Conservation (phyloP, 495 filamentous ascomycete species). For the Talaromyces proteolyticus region DNA sequence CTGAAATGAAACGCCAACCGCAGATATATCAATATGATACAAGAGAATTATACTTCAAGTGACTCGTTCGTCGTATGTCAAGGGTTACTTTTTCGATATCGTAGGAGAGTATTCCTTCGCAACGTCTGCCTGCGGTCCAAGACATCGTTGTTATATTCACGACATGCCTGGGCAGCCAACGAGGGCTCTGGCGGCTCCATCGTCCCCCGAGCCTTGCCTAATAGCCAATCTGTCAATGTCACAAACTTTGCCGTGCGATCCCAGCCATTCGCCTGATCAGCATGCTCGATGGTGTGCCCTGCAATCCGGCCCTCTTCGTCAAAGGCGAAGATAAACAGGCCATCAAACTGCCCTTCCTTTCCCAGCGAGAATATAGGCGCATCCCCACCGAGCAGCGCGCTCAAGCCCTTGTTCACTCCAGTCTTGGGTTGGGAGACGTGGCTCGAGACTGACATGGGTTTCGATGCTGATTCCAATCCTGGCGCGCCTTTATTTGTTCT, state of each 20-base stretch:
- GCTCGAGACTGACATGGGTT: not conserved
- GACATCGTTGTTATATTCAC: not conserved
- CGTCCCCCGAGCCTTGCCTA: conserved; percentile 54
- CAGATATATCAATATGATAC: not conserved
- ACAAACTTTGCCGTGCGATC: conserved; percentile 69
- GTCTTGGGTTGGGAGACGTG: conserved; percentile 16
- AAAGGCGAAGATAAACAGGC: conserved; percentile 93
- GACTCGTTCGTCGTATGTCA: not conserved
- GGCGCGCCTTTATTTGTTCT: not conserved
- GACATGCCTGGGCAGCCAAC: conserved; percentile 22
- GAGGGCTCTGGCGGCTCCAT: conserved; percentile 11
- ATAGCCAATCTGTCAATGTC: conserved; percentile 81
- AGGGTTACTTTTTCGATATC: not conserved
- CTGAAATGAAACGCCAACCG: too few relatives aligned
- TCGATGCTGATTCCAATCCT: conserved; percentile 1
- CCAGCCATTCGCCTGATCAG: conserved; percentile 69
- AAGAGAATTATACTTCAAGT: not conserved
- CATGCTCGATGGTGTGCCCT: conserved; percentile 90
- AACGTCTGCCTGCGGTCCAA: not conserved
- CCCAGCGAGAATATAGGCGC: conserved; percentile 67
- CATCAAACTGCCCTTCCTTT: conserved; percentile 50
- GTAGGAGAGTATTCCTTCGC: not conserved
- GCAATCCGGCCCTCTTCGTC: conserved; percentile 80
- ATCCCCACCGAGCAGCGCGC: conserved; percentile 49
- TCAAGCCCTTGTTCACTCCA: conserved; percentile 32